Evolutionary conservation across 2,329 filamentous ascomycete species (phyloP).

Genomic region (Aurifilum marmelostoma): DNA sequence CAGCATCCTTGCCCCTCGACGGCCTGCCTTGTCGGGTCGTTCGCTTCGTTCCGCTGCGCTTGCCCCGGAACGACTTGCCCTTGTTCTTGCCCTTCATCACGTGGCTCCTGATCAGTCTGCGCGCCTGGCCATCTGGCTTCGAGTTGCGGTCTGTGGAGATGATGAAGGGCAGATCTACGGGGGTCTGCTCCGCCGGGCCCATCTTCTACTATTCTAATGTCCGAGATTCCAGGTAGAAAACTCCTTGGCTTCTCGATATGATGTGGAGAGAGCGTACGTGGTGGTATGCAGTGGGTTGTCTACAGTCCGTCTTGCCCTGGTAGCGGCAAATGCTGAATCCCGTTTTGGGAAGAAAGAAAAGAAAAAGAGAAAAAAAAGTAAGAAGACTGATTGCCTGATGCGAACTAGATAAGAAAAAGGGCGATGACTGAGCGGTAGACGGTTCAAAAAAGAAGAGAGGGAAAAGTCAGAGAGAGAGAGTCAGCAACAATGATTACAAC

Average conservation of each 20-base stretch:
- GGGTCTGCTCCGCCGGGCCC: background rate
- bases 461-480: background rate
- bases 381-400: background rate
- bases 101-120: slow-evolving; percentile 45
- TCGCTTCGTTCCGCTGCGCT: background rate
- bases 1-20: background rate
- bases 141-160: slow-evolving; percentile 35
- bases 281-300: background rate
- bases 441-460: background rate
- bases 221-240: background rate
- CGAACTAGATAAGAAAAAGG: too few relatives aligned
- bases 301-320: too few relatives aligned
- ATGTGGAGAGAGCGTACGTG: too few relatives aligned
- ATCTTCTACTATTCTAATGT: background rate
- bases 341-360: background rate
- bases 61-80: slow-evolving; percentile 34
- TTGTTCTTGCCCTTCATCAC: slow-evolving; percentile 49
- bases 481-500: too few relatives aligned
- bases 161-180: slow-evolving; percentile 37
- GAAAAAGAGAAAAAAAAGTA: background rate
- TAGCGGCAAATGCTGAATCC: too few relatives aligned
- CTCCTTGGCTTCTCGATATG: background rate
- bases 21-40: slow-evolving; percentile 7
- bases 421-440: background rate
- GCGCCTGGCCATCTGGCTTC: slow-evolving; percentile 37